phyloP scores from a whole-genome alignment of 2,329 filamentous ascomycete genomes.

The Calonectria montana region DNA sequence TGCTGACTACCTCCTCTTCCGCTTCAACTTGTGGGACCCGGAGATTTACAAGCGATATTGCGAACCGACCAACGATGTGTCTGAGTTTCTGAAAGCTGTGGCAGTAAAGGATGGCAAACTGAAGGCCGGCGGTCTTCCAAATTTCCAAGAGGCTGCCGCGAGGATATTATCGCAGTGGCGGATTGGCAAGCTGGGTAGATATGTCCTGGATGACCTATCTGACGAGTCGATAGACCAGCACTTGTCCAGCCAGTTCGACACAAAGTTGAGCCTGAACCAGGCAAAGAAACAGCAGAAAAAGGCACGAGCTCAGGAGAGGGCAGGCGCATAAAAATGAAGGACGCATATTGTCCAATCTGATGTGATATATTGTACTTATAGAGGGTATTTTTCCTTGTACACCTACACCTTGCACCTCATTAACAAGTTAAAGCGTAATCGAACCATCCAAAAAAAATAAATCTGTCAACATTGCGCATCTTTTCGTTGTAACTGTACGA shows the following conservation, averaged over 20 bases:
- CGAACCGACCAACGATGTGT: conserved; percentile 86
- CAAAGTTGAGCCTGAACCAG: conserved; percentile 72
- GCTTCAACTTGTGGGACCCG: conserved; percentile 77
- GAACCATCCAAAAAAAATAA: background rate
- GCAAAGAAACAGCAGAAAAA: conserved; percentile 75
- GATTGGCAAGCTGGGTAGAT: conserved; percentile 78
- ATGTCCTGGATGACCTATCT: conserved; percentile 82
- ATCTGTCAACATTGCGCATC: conserved; percentile 19
- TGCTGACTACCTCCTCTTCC: conserved; percentile 90
- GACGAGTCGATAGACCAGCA: conserved; percentile 66
- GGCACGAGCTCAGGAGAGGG: conserved; percentile 59
- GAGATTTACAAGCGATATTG: conserved; percentile 71
- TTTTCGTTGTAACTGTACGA: conserved; percentile 20
- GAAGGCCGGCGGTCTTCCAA: conserved; percentile 76
- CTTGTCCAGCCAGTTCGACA: conserved; percentile 58
- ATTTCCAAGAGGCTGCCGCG: conserved; percentile 78
- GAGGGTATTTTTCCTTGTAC: conserved; percentile 30
- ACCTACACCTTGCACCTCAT: conserved; percentile 29
- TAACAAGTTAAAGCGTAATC: conserved; percentile 3
- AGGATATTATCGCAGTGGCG: conserved; percentile 89
- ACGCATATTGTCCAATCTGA: conserved; percentile 3
- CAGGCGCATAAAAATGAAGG: conserved; percentile 32
- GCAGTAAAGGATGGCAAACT: conserved; percentile 82
- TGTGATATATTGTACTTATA: conserved; percentile 27
- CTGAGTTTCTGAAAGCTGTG: conserved; percentile 75